Base-by-base conservation (phyloP, 306 rosid genomes). In the Dalbergia oliveri region DNA sequence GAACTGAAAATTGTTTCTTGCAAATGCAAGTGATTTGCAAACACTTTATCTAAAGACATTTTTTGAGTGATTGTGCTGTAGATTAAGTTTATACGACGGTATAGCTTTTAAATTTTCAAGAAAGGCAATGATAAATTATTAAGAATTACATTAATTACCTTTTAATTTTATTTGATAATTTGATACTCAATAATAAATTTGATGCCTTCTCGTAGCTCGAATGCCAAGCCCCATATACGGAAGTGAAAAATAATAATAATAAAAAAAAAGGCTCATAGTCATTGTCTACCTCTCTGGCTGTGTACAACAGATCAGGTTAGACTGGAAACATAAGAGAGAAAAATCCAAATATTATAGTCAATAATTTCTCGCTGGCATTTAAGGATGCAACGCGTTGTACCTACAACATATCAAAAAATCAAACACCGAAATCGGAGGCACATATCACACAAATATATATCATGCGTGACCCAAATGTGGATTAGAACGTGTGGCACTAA, bases 371-470 rank as follows among this genome's bases (percentile, higher is more conserved):
- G 35, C 50, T 8, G 6, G 34, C 11, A 8, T 12, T 4, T 33
- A 33, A 15, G 19, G 15, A n/a, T 51, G n/a, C 26, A 53, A 39
- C 33, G 76, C 63, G 63, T 11, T 54, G 11, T 5, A 9, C 11
- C 8, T 4, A 23, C 16, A 53, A 44, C 21, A 54, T 54, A n/a
- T 54, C 26, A 0, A 6, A 39, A 16, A 19, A 19, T 33, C 21
- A 33, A 49, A 39, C 56, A 67, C 54, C 37, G 64, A 18, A 41
- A 65, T 76, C 56, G 73, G 43, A 45, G 71, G 79, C 49, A 45
- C 50, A 5, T 35, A 6, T n/a, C n/a, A n/a, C n/a, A n/a, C n/a
- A n/a, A n/a, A n/a, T n/a, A n/a, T n/a, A n/a, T n/a, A n/a, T 19
- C 23, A 6, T 63, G 16, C 16, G 57, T 11, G 39, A 19, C 59